Conservation (phyloP, 2,329 filamentous ascomycete genomes). For the Aureobasidium zeae region DNA sequence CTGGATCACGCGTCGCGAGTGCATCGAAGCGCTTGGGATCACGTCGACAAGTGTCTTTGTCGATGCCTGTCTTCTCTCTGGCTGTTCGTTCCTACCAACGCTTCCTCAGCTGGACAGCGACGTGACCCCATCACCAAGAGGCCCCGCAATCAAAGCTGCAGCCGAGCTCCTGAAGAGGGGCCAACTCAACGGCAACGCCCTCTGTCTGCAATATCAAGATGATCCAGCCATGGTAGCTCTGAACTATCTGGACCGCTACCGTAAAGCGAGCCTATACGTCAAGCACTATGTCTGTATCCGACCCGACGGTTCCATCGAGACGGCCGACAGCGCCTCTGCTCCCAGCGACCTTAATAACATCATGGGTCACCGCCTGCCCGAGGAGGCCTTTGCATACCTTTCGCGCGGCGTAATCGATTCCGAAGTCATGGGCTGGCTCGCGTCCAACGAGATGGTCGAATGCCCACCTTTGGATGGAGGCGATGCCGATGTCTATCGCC, state of each 20-base stretch:
- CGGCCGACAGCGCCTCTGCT: slow-evolving; percentile 62
- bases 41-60: slow-evolving; percentile 66
- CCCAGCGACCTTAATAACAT: slow-evolving; percentile 83
- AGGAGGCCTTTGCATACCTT: slow-evolving; percentile 85
- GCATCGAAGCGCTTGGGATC: slow-evolving; percentile 57
- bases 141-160: slow-evolving; percentile 59
- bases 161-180: slow-evolving; percentile 61
- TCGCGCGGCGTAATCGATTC: slow-evolving; percentile 73
- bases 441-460: slow-evolving; percentile 67
- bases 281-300: slow-evolving; percentile 81
- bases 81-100: slow-evolving; percentile 67
- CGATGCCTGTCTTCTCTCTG: slow-evolving; percentile 73
- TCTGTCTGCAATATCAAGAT: slow-evolving; percentile 67
- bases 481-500: slow-evolving; percentile 68
- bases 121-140: slow-evolving; percentile 10
- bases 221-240: slow-evolving; percentile 61
- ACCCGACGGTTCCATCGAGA: slow-evolving; percentile 64
- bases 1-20: slow-evolving; percentile 55
- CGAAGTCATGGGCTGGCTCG: slow-evolving; percentile 71
- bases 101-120: slow-evolving; percentile 64
- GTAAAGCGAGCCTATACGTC: slow-evolving; percentile 73
- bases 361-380: slow-evolving; percentile 77
- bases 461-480: slow-evolving; percentile 79
- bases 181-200: slow-evolving; percentile 59
- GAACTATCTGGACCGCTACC: slow-evolving; percentile 77